phyloP scores from a whole-genome alignment of 108 stramenopile genomes.

The Cyclotella baltica region DNA sequence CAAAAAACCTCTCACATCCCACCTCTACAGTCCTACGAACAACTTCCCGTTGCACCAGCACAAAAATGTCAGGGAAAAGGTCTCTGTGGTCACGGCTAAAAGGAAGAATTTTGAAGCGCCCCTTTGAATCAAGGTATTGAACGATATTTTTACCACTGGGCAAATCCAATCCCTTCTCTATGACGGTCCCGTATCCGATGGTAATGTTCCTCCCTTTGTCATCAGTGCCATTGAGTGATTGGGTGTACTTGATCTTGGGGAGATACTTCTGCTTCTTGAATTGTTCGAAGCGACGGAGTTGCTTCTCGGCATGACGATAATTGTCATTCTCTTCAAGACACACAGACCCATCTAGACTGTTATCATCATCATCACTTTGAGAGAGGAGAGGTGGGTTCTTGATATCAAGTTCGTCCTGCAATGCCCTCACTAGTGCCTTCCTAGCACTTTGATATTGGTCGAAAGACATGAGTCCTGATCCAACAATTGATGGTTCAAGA shows the following conservation, averaged over 20 bases:
- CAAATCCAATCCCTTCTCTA: background rate
- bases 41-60: too few relatives aligned
- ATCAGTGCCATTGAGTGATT: background rate
- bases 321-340: background rate
- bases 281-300: background rate
- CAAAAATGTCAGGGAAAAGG: too few relatives aligned
- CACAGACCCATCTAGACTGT: background rate
- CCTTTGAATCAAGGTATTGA: background rate
- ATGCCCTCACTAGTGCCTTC: background rate
- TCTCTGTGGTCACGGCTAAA: too few relatives aligned
- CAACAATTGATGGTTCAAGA: background rate
- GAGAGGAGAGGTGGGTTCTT: background rate
- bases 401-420: background rate
- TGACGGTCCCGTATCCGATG: background rate
- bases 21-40: too few relatives aligned
- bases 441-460: background rate
- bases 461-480: background rate
- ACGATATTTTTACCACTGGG: background rate
- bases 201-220: background rate
- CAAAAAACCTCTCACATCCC: too few relatives aligned
- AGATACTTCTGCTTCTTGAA: background rate
- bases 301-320: background rate
- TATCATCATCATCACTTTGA: background rate
- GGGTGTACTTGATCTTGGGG: background rate
- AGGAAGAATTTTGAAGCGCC: too few relatives aligned